phyloP scores from a whole-genome alignment of 768 basidiomycete species.

The Pleurotus giganteus region DNA sequence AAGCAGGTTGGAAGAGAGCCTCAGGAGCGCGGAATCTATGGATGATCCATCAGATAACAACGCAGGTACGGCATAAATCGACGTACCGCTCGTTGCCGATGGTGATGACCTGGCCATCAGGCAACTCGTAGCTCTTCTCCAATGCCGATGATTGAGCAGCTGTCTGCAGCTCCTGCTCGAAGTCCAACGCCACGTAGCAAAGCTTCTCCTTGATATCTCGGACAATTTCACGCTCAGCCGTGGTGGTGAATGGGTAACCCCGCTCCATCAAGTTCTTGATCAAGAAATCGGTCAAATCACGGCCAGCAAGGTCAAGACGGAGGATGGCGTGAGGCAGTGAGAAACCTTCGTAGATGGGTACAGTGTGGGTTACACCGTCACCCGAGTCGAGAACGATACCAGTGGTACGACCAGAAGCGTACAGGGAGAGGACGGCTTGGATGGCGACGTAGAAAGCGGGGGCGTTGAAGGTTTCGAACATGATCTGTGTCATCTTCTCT shows the following conservation, averaged over 20 bases:
- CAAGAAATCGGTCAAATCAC: slow-evolving; percentile 83
- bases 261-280: slow-evolving; percentile 62
- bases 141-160: slow-evolving; percentile 66
- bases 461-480: slow-evolving; percentile 74
- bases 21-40: slow-evolving; percentile 85
- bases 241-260: slow-evolving; percentile 72
- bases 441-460: slow-evolving; percentile 70
- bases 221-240: slow-evolving; percentile 70
- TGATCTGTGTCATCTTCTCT: slow-evolving; percentile 73
- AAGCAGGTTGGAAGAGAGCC: slow-evolving; percentile 91
- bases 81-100: slow-evolving; percentile 61
- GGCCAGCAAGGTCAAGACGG: slow-evolving; percentile 88
- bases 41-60: slow-evolving; percentile 53
- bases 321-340: slow-evolving; percentile 89
- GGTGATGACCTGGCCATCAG: slow-evolving; percentile 74
- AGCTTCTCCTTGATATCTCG: slow-evolving; percentile 79
- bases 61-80: slow-evolving; percentile 28
- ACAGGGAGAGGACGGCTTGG: slow-evolving; percentile 83
- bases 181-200: slow-evolving; percentile 76
- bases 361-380: slow-evolving; percentile 94
- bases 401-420: slow-evolving; percentile 93
- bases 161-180: slow-evolving; percentile 75
- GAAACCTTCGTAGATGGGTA: slow-evolving; percentile 95
- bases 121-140: slow-evolving; percentile 73
- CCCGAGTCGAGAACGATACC: slow-evolving; percentile 94